Percentiles rank a stretch among this genome's conserved stretches.
Conservation (phyloP, 192 early-diverging fungal species). For the Gorgonomyces haynaldii region DNA sequence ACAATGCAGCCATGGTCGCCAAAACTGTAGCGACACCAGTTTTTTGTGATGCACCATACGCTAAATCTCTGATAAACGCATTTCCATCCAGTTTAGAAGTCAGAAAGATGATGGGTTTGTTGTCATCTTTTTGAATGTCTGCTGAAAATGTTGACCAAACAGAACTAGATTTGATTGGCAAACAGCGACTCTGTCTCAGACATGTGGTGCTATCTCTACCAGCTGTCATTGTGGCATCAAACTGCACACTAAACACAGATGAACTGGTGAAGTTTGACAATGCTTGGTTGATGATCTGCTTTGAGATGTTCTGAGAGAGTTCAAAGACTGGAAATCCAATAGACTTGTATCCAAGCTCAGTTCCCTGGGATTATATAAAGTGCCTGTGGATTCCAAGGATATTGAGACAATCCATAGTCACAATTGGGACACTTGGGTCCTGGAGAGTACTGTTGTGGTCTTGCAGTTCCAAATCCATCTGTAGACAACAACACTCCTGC, state of each 20-base stretch:
- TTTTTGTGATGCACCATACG: constrained; percentile 40
- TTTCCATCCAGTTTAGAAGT: constrained; percentile 51
- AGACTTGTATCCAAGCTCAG: neutral
- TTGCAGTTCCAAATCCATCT: too few species aligned
- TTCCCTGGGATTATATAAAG: too few species aligned
- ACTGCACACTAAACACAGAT: constrained; percentile 51
- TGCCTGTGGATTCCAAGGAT: too few species aligned
- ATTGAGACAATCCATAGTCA: too few species aligned
- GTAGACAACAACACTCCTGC: too few species aligned
- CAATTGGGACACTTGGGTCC: too few species aligned
- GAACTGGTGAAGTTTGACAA: neutral
- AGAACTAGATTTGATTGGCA: constrained; percentile 52
- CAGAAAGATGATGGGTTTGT: constrained; percentile 57
- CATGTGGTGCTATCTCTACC: constrained; percentile 56
- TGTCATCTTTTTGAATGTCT: constrained; percentile 37
- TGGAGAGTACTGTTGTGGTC: too few species aligned
- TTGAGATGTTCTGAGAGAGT: neutral
- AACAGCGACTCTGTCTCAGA: constrained; percentile 57
- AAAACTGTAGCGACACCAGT: constrained; percentile 55
- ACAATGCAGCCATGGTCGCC: constrained; percentile 58
- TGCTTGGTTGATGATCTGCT: neutral
- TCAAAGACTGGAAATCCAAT: constrained; percentile 3
- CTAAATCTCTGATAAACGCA: constrained; percentile 54
- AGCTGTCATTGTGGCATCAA: constrained; percentile 59
- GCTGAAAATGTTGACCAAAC: constrained; percentile 57